Conservation (phyloP, 2,329 filamentous ascomycete species). For the Fonsecaea pedrosoi region DNA sequence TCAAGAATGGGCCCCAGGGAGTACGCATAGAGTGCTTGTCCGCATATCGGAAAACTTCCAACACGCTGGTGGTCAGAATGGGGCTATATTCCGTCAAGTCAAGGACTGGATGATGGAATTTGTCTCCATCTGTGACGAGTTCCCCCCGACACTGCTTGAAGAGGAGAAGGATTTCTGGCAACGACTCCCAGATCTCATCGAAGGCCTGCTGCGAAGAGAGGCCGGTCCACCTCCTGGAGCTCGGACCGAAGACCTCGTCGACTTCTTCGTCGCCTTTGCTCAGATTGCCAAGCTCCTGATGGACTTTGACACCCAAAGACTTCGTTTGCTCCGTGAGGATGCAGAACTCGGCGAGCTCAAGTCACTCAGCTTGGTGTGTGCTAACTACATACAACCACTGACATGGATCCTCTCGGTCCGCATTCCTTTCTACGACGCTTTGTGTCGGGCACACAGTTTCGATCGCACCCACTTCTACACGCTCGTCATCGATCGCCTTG, state of each 20-base stretch:
- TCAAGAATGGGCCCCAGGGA: slow-evolving; percentile 27
- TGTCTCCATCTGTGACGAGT: slow-evolving; percentile 43
- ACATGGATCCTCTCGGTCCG: slow-evolving; percentile 46
- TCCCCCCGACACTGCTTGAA: slow-evolving; percentile 46
- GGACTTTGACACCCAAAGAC: slow-evolving; percentile 47
- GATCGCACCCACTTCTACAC: slow-evolving; percentile 37
- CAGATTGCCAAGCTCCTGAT: slow-evolving; percentile 51
- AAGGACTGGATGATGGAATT: slow-evolving; percentile 54
- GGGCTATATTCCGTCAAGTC: slow-evolving; percentile 45
- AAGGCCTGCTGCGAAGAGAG: slow-evolving; percentile 49
- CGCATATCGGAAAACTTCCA: slow-evolving; percentile 33
- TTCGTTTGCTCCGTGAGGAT: slow-evolving; percentile 44
- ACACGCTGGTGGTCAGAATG: slow-evolving; percentile 29
- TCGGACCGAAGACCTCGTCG: slow-evolving; percentile 45
- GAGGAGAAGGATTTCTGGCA: slow-evolving; percentile 56
- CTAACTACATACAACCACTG: slow-evolving; percentile 46
- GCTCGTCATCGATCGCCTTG: slow-evolving; percentile 27
- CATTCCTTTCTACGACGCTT: slow-evolving; percentile 49
- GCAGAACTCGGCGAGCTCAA: slow-evolving; percentile 39
- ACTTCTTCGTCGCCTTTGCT: slow-evolving; percentile 51
- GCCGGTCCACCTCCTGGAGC: slow-evolving; percentile 30
- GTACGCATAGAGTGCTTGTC: slow-evolving; percentile 28
- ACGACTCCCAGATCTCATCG: slow-evolving; percentile 50
- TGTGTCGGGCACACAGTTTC: slow-evolving; percentile 44
- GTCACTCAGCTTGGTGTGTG: slow-evolving; percentile 43